These are phyloP conservation scores for Pinus taeda DNA, from an alignment of 75 land plant species.

Conservation along the genomic window DNA sequence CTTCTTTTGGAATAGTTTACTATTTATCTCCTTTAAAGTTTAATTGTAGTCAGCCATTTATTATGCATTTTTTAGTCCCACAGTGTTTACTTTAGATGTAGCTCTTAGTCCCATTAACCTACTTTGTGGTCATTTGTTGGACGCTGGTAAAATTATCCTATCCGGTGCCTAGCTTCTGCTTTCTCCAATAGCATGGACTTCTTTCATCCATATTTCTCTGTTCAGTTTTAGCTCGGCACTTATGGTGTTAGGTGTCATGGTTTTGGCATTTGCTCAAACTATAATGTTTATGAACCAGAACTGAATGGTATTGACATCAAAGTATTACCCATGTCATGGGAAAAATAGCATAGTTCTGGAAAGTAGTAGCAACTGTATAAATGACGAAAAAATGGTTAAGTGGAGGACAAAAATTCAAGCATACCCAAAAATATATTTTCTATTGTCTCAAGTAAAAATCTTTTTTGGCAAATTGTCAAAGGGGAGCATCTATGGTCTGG, in stretches of 20 bases:
- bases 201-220: background rate
- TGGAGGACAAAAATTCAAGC: background rate
- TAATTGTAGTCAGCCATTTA: too few relatives aligned
- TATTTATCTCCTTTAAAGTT: too few relatives aligned
- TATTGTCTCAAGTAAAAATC: too few relatives aligned
- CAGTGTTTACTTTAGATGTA: too few relatives aligned
- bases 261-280: background rate
- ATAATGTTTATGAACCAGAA: background rate
- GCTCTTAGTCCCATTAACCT: too few relatives aligned
- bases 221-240: background rate
- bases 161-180: background rate
- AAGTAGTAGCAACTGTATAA: background rate
- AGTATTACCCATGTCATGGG: too few relatives aligned
- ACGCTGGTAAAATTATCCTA: too few relatives aligned
- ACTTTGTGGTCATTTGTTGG: too few relatives aligned
- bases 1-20: too few relatives aligned
- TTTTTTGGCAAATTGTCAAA: background rate
- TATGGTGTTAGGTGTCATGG: background rate
- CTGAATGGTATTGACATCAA: background rate
- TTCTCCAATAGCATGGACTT: background rate
- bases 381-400: background rate
- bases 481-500: background rate
- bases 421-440: too few relatives aligned
- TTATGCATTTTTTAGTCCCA: too few relatives aligned
- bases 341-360: background rate